Conservation (phyloP, 2,329 filamentous ascomycete genomes). For the Penicillium thymicola region DNA sequence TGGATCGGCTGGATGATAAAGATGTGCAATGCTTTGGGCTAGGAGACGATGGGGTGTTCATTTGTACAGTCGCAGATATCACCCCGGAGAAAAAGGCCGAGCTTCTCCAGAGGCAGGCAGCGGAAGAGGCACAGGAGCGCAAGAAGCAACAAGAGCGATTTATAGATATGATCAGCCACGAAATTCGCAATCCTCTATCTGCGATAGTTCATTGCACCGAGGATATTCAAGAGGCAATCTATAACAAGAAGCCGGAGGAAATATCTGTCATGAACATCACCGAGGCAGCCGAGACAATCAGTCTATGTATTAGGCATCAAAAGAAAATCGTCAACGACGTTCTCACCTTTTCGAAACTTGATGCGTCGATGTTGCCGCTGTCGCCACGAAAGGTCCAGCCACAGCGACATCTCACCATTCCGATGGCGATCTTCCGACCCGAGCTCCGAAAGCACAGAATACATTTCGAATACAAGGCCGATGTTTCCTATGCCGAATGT, state of each 20-base stretch:
- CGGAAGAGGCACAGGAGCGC: slow-evolving; percentile 76
- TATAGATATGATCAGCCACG: slow-evolving; percentile 66
- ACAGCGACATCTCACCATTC: slow-evolving; percentile 61
- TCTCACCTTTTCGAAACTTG: slow-evolving; percentile 69
- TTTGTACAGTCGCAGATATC: slow-evolving; percentile 69
- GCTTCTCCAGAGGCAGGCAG: slow-evolving; percentile 70
- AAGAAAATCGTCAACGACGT: slow-evolving; percentile 76
- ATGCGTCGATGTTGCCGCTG: slow-evolving; percentile 70
- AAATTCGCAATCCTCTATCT: slow-evolving; percentile 56
- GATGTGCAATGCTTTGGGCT: slow-evolving; percentile 13
- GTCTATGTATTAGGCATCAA: slow-evolving; percentile 74
- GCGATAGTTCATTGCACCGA: slow-evolving; percentile 60
- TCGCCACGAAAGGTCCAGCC: slow-evolving; percentile 69
- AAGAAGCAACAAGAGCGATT: slow-evolving; percentile 79
- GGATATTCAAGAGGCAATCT: slow-evolving; percentile 32
- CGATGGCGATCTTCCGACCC: slow-evolving; percentile 74
- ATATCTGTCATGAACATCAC: slow-evolving; percentile 58
- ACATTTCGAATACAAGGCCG: slow-evolving; percentile 61
- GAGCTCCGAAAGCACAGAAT: slow-evolving; percentile 70
- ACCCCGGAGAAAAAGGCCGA: slow-evolving; percentile 83
- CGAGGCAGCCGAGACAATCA: slow-evolving; percentile 73
- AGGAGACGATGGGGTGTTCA: slow-evolving; percentile 8
- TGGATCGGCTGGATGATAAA: slow-evolving; percentile 13
- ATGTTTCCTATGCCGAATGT: slow-evolving; percentile 58
- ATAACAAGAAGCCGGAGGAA: slow-evolving; percentile 2